A percentile compares a stretch with the other conserved stretches of the same genome.
Evolutionary conservation across 805 yeast species (phyloP).

Genomic region (Saccharomycopsis malanga): DNA sequence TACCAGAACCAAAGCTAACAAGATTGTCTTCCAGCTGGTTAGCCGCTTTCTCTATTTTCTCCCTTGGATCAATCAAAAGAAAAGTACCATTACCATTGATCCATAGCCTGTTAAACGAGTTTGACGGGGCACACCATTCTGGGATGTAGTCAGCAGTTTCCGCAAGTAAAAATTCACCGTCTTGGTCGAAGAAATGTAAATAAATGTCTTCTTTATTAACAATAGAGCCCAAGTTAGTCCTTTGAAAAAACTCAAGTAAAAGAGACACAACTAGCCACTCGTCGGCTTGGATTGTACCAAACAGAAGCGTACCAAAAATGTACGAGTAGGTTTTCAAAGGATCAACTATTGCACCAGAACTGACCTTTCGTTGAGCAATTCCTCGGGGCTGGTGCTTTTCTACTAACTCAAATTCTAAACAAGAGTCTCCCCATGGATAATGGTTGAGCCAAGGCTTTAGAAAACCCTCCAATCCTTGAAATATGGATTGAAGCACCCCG

Average conservation of each 20-base stretch:
- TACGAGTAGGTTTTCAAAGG: slow-evolving; percentile 12
- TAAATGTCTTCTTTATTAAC: slow-evolving; percentile 30
- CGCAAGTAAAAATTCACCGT: slow-evolving; percentile 48
- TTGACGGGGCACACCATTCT: slow-evolving; percentile 40
- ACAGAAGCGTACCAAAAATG: slow-evolving; percentile 30
- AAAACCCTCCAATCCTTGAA: slow-evolving; percentile 24
- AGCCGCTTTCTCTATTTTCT: too few species aligned
- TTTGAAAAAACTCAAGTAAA: slow-evolving; percentile 29
- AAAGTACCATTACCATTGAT: slow-evolving; percentile 29
- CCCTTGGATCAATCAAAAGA: slow-evolving; percentile 5
- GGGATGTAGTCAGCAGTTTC: slow-evolving; percentile 44
- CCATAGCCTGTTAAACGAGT: slow-evolving; percentile 49
- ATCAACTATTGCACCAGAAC: background rate
- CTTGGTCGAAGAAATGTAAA: slow-evolving; percentile 43
- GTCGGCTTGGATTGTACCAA: slow-evolving; percentile 39
- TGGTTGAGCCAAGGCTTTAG: slow-evolving; percentile 32
- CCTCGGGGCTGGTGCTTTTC: slow-evolving; percentile 12
- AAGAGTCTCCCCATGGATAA: slow-evolving; percentile 38
- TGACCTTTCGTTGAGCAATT: slow-evolving; percentile 27
- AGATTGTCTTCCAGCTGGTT: too few species aligned
- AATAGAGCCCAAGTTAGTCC: background rate
- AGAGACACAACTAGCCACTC: slow-evolving; percentile 38
- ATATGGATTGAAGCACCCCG: slow-evolving; percentile 20
- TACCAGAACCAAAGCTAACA: background rate
- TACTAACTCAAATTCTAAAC: slow-evolving; percentile 26